phyloP scores from a whole-genome alignment of 495 filamentous ascomycete species.

The Recurvomyces mirabilis region DNA sequence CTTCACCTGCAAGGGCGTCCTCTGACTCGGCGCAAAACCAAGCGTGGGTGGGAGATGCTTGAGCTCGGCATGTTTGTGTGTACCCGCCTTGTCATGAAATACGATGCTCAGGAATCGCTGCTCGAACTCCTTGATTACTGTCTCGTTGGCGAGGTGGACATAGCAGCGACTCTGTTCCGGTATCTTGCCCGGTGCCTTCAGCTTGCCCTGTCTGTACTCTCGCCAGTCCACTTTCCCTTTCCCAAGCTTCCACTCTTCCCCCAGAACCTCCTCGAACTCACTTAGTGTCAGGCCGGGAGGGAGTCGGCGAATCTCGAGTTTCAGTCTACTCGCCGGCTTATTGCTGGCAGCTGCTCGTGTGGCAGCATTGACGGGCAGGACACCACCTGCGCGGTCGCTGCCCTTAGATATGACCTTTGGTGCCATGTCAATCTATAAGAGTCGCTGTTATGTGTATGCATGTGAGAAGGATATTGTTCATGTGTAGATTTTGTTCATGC shows the following conservation, averaged over 20 bases:
- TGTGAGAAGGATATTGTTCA: too few species aligned
- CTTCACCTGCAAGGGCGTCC: constrained; percentile 54
- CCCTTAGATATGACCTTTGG: constrained; percentile 16
- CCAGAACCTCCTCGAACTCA: constrained; percentile 63
- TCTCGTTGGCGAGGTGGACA: constrained; percentile 54
- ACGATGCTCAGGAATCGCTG: constrained; percentile 22
- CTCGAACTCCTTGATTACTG: constrained; percentile 15
- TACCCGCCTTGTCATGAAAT: constrained; percentile 47
- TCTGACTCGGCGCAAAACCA: constrained; percentile 74
- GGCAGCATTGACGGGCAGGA: constrained; percentile 48
- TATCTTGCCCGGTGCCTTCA: constrained; percentile 28
- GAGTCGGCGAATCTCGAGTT: constrained; percentile 73
- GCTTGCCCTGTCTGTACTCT: constrained; percentile 65
- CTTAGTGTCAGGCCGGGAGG: constrained; percentile 73
- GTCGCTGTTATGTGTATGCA: too few species aligned
- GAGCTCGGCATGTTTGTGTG: constrained; percentile 11
- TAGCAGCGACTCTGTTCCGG: constrained; percentile 47
- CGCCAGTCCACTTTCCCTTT: constrained; percentile 77
- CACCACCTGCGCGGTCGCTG: constrained; percentile 38
- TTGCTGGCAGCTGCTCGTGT: constrained; percentile 45
- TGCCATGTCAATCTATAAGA: too few species aligned
- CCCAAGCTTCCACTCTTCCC: constrained; percentile 72
- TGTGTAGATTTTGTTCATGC: too few species aligned
- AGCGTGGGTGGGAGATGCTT: constrained; percentile 48
- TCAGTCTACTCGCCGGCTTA: constrained; percentile 54